Percentiles rank a stretch among this genome's conserved stretches.
phyloP scores from a whole-genome alignment of 805 yeast genomes.

The Saturnispora kantuleensis region DNA sequence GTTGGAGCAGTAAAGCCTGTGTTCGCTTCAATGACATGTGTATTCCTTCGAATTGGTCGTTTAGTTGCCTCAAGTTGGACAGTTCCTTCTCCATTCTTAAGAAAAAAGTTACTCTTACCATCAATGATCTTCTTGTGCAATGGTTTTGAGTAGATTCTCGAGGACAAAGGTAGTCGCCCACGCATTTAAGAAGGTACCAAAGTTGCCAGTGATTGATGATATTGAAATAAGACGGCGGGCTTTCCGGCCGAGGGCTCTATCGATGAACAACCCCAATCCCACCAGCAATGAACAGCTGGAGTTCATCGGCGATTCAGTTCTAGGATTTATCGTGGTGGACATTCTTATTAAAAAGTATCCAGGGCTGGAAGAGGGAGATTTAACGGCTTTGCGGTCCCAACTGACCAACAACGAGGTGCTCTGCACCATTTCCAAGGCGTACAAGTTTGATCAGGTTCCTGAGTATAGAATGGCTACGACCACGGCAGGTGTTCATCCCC shows the following conservation, averaged over 20 bases:
- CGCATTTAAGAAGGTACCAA: background rate
- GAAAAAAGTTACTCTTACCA: background rate
- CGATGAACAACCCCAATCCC: background rate
- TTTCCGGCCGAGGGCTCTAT: background rate
- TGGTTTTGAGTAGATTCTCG: background rate
- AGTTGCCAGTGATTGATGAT: background rate
- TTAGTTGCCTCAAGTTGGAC: conserved; percentile 1
- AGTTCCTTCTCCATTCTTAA: conserved; percentile 5
- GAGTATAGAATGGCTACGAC: background rate
- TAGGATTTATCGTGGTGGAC: conserved; percentile 1
- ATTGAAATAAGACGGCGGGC: background rate
- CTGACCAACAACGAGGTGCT: conserved; percentile 3
- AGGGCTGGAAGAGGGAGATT: conserved; percentile 1
- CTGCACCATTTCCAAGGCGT: conserved; percentile 2
- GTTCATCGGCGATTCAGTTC: conserved; percentile 3
- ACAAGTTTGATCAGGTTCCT: background rate
- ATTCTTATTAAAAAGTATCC: background rate
- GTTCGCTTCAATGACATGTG: background rate
- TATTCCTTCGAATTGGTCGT: background rate
- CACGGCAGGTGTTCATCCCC: background rate
- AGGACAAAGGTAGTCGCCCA: background rate
- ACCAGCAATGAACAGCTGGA: conserved; percentile 1
- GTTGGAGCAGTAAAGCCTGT: background rate
- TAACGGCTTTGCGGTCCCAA: background rate
- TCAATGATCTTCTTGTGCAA: background rate